Evolutionary conservation across 1,139 yeast genomes (phyloP).

Genomic region (Taphrina betulina): DNA sequence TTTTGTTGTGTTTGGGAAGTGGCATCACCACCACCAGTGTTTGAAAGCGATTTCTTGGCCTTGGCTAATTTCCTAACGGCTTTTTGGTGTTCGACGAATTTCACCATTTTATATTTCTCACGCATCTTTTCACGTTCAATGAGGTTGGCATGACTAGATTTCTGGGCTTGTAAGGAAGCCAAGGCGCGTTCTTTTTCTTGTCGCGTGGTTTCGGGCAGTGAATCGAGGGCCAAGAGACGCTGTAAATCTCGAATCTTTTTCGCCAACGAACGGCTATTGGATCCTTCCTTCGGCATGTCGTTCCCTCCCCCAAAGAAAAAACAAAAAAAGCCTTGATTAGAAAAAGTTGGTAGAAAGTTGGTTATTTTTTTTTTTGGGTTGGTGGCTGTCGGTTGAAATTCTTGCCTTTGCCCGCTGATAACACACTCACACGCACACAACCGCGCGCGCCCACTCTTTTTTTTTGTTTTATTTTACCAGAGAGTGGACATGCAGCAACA

Average conservation of each 20-base stretch:
- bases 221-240: slow-evolving; percentile 59
- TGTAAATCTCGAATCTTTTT: slow-evolving; percentile 85
- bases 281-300: slow-evolving; percentile 15
- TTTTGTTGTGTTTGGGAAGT: background rate
- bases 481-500: background rate
- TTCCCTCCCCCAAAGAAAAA: too few species aligned
- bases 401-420: too few species aligned
- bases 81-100: slow-evolving; percentile 88
- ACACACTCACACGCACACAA: too few species aligned
- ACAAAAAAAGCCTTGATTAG: too few species aligned
- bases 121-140: slow-evolving; percentile 59
- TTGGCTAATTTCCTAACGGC: slow-evolving; percentile 67
- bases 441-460: too few species aligned
- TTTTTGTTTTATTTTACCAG: too few species aligned
- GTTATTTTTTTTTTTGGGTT: too few species aligned
- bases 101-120: slow-evolving; percentile 88
- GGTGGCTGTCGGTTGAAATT: too few species aligned
- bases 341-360: too few species aligned
- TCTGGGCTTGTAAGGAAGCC: slow-evolving; percentile 66
- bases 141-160: slow-evolving; percentile 55
- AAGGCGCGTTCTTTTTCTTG: slow-evolving; percentile 84
- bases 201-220: slow-evolving; percentile 70
- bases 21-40: slow-evolving; percentile 44
- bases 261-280: too few species aligned
- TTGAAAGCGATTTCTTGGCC: slow-evolving; percentile 70